phyloP scores from a whole-genome alignment of 2,329 filamentous ascomycete genomes.

The Lachnellula hyalina region DNA sequence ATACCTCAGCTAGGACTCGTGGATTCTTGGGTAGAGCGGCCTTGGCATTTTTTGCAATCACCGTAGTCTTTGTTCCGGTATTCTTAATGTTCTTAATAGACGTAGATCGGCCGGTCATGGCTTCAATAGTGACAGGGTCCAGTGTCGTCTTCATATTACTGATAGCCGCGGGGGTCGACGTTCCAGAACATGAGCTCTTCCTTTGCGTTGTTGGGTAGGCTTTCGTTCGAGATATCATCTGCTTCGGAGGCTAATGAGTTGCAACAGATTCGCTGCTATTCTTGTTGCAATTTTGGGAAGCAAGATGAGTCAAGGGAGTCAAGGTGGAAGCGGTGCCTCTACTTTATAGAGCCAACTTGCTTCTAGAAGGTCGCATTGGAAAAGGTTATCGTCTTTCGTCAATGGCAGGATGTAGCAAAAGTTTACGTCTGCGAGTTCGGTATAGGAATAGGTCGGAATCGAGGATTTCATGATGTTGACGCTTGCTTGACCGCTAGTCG shows the following conservation, averaged over 20 bases:
- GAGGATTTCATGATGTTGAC: too few species aligned
- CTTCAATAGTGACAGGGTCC: slow-evolving; percentile 6
- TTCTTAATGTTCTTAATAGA: slow-evolving; percentile 10
- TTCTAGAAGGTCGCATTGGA: neutral
- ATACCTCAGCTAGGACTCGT: neutral
- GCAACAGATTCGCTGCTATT: neutral
- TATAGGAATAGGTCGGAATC: too few species aligned
- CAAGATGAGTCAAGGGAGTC: neutral
- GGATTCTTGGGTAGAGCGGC: neutral
- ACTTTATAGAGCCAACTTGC: neutral
- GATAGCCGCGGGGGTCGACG: slow-evolving; percentile 3
- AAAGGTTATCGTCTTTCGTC: neutral
- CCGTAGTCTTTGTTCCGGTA: slow-evolving; percentile 9
- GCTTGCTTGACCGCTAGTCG: too few species aligned
- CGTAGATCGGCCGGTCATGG: slow-evolving; percentile 2
- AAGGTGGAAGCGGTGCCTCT: neutral
- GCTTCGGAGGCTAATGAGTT: neutral
- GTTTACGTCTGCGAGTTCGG: too few species aligned
- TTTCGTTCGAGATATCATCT: neutral
- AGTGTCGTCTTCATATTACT: slow-evolving; percentile 1
- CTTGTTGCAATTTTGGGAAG: slow-evolving; percentile 3
- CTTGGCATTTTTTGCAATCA: neutral
- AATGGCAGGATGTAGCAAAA: neutral
- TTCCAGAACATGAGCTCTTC: slow-evolving; percentile 10
- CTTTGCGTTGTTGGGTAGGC: slow-evolving; percentile 9